Base-by-base conservation (phyloP, 768 basidiomycete species). In the Galerina sulciceps region DNA sequence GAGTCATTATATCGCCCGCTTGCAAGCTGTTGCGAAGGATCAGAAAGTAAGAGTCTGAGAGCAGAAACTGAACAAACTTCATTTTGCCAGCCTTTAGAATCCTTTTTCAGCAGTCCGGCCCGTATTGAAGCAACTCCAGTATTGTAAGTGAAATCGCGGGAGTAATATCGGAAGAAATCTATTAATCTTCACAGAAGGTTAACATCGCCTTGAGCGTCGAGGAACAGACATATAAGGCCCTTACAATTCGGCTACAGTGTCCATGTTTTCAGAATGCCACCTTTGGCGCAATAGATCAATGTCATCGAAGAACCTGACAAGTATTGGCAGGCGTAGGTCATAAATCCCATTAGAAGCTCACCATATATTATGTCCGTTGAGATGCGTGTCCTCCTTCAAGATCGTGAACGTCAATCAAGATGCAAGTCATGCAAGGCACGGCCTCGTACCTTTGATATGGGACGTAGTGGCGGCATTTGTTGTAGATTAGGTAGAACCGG, bases 101-200 rank as follows among this genome's bases (percentile, higher is more conserved):
- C 91, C 73, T 99, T 99, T 76, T 90, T 92, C 64, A 99, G 69
- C 10, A 93, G 77, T 17, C 96, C 96, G 49, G 87, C 87, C 65
- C 95, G 83, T 68, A 99, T 94, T 43, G 94, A 96, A 53, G 92
- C 89, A 51, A 98, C 95, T 49, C 91, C 90, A 59, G 88, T 90
- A 73, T 91, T 93, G 77, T 96, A 99, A 49, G 82, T 77, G 76
- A 98, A 99, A 71, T 96, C 94, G 58, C 94, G 89, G 49, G 94
- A 89, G 77, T 90, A 99, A 73, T 94, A 98, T 66, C 91, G 90
- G 84, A 96, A 99, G 75, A 99, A 98, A 73, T 98, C 96, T 69
- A 97, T 93, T 74, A 99, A 79, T 69, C 95, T 97, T 66, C 64
- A 38, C 54, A 23, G 35, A 34, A 22, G 34, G 53, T 51, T 59